phyloP scores from a whole-genome alignment of 129 eudicot species.

The Lactuca saligna region DNA sequence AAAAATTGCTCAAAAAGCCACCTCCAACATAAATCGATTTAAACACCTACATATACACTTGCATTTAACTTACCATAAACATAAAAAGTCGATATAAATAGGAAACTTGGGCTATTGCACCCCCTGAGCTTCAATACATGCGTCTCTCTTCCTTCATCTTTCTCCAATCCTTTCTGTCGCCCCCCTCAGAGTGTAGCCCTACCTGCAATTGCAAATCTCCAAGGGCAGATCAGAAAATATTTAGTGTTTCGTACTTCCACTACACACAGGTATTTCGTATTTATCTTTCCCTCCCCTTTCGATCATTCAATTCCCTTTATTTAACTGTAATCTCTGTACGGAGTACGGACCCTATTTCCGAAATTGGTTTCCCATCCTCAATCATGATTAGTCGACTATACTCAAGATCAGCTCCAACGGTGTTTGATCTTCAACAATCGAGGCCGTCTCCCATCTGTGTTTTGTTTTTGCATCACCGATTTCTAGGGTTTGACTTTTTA shows the following conservation, averaged over 20 bases:
- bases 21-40: neutral
- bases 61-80: too few species aligned
- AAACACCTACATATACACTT: neutral
- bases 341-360: slow-evolving; percentile 13
- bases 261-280: slow-evolving; percentile 3
- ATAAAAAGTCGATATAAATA: too few species aligned
- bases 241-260: slow-evolving; percentile 15
- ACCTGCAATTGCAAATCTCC: slow-evolving; percentile 36
- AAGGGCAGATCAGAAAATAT: slow-evolving; percentile 32
- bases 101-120: slow-evolving; percentile 9
- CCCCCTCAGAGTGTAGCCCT: slow-evolving; percentile 13
- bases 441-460: slow-evolving; percentile 20
- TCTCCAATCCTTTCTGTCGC: slow-evolving; percentile 25
- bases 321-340: neutral
- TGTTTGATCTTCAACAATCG: slow-evolving; percentile 2
- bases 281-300: slow-evolving; percentile 4
- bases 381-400: slow-evolving; percentile 1
- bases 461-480: slow-evolving; percentile 19
- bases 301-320: slow-evolving; percentile 1
- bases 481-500: slow-evolving; percentile 27
- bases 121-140: slow-evolving; percentile 24
- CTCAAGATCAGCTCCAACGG: neutral
- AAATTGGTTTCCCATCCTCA: neutral
- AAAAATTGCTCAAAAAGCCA: neutral
- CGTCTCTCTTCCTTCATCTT: slow-evolving; percentile 28